Evolutionary conservation across 257 asterid genomes (phyloP).

Genomic region (Leonotis leonurus): DNA sequence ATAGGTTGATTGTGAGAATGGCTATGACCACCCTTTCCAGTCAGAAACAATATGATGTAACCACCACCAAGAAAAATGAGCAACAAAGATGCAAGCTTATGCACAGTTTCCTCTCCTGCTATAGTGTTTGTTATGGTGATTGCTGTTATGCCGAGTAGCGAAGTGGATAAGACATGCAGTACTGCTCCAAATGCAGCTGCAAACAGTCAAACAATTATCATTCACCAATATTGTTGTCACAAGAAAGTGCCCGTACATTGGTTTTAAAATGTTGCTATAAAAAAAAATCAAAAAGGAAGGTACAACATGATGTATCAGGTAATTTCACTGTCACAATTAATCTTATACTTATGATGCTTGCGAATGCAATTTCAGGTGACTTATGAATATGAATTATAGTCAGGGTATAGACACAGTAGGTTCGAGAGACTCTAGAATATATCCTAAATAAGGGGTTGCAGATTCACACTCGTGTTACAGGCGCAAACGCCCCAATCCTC

Average conservation of each 20-base stretch:
- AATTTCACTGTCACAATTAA: background rate
- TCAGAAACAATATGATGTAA: conserved; percentile 59
- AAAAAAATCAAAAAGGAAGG: background rate
- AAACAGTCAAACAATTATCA: conserved; percentile 5
- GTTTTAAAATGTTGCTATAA: background rate
- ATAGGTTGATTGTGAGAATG: conserved; percentile 94
- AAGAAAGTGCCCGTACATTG: background rate
- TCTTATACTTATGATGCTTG: background rate
- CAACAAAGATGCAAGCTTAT: conserved; percentile 82
- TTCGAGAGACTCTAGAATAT: background rate
- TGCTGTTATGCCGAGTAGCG: conserved; percentile 92
- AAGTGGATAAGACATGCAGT: conserved; percentile 83
- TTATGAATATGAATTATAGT: no score
- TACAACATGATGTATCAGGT: background rate
- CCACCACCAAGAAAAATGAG: conserved; percentile 87
- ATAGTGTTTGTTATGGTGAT: conserved; percentile 86
- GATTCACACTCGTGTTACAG: no score
- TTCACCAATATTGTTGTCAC: no score
- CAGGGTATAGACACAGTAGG: background rate
- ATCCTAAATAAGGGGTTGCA: background rate
- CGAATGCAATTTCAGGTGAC: background rate
- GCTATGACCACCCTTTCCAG: conserved; percentile 90
- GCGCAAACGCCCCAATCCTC: background rate
- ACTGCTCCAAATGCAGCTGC: conserved; percentile 98
- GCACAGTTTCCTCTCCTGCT: conserved; percentile 99